A percentile compares a stretch with the other conserved stretches of the same genome.
phyloP scores from a whole-genome alignment of 129 eudicot species.

The Flaveria robusta region DNA sequence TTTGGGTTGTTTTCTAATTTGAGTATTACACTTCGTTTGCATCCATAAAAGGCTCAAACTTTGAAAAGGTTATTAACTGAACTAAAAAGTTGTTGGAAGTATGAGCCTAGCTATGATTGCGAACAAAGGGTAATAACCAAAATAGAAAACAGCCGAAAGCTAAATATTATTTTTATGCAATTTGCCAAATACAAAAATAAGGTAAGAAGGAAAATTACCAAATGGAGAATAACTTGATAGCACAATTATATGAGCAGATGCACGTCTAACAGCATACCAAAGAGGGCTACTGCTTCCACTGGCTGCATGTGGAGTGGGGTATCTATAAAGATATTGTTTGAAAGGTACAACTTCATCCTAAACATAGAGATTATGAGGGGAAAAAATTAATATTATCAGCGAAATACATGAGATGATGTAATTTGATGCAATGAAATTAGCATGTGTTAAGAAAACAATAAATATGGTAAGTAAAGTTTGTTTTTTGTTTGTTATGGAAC shows the following conservation, averaged over 20 bases:
- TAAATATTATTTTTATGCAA: not conserved
- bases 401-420: slow-evolving; percentile 2
- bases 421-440: not conserved
- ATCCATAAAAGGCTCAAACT: slow-evolving; percentile 2
- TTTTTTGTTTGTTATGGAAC: no score
- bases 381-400: not conserved
- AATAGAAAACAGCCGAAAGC: not conserved
- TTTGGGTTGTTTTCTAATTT: not conserved
- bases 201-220: slow-evolving; percentile 50
- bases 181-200: not conserved
- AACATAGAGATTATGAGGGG: slow-evolving; percentile 7
- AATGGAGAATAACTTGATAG: slow-evolving; percentile 94
- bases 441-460: not conserved
- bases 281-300: slow-evolving; percentile 75
- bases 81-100: not conserved
- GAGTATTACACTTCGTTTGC: not conserved
- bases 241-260: slow-evolving; percentile 92
- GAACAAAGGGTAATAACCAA: not conserved
- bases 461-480: no score
- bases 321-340: slow-evolving; percentile 80
- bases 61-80: not conserved
- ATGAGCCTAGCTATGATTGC: no score
- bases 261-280: slow-evolving; percentile 93
- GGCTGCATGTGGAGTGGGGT: slow-evolving; percentile 80
- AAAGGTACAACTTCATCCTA: slow-evolving; percentile 83